Conservation (phyloP, 495 filamentous ascomycete genomes). For the Aspergillus cavernicola region DNA sequence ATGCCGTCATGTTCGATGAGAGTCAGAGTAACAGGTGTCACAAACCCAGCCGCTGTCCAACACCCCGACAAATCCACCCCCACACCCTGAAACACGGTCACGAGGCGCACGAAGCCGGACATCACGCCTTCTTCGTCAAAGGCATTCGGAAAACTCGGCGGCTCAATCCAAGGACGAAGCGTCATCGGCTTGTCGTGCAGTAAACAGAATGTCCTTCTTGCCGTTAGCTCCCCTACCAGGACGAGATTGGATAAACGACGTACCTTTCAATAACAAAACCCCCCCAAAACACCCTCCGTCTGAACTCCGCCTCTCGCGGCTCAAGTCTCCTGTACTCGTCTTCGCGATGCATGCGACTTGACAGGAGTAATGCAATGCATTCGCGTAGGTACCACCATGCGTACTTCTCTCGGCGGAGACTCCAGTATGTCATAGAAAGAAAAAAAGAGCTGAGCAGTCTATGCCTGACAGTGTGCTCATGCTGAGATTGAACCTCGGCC, state of each 20-base stretch:
- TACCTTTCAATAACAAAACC: slow-evolving; percentile 5
- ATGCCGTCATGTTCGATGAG: background rate
- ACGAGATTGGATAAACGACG: too few species aligned
- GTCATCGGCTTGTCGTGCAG: background rate
- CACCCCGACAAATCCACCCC: background rate
- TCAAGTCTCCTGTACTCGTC: background rate
- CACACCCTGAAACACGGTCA: background rate
- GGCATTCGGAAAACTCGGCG: background rate
- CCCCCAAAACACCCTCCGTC: background rate
- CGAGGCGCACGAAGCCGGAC: background rate
- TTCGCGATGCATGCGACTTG: background rate
- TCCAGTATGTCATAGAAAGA: slow-evolving; percentile 7
- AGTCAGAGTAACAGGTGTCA: background rate
- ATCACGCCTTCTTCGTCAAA: background rate
- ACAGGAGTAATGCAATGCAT: background rate
- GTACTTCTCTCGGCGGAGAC: background rate
- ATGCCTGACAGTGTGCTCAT: background rate
- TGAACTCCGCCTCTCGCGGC: background rate
- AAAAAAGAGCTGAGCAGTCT: background rate
- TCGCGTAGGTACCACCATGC: slow-evolving; percentile 9
- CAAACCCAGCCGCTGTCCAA: slow-evolving; percentile 7
- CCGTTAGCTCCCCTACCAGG: background rate
- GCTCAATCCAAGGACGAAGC: background rate
- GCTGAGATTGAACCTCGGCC: background rate
- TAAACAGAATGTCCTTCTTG: slow-evolving; percentile 4